Base-by-base conservation (phyloP, 768 basidiomycete genomes). In the Mycena alexandri region DNA sequence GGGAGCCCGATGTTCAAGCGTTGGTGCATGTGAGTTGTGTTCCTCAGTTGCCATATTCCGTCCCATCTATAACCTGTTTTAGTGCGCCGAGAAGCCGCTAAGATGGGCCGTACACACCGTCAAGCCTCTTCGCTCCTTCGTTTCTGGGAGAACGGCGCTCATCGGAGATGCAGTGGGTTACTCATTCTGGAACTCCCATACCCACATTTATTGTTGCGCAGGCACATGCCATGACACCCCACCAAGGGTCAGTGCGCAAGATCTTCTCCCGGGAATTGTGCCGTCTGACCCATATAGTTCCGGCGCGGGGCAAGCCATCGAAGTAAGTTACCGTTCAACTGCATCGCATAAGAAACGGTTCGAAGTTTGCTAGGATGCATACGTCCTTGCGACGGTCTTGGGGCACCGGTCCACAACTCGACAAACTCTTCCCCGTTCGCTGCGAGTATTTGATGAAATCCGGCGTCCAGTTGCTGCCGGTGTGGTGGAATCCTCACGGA, bases 91-190 rank as follows among this genome's bases (percentile, higher is more conserved):
- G 5, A 81, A 78, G 51, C 82, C 86, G 2, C 76, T 82, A 24
- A 78, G 86, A 42, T 93, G 92, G 92, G 89, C 88, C 0, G 84
- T 93, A 36, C 87, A 91, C 72, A 84, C 81, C 5, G 78, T 88
- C 3, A 81, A 80, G 57, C 85, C 88, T 8, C 75, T 93, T 22
- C 79, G 79, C 0, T 79, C 86, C 10, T 86, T 83, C 59, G 82
- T 84, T 2, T 81, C 81, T n/a, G 87, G 86, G 19, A 77, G 84
- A 12, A 88, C 81, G 21, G 82, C 78, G 8, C 74, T 87, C 57
- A 66, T 86, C 47, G 86, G 86, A 16, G 86, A 87, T 75, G 86
- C 85, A 5, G 90, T 78, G 81, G 79, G 72, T 70, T 2, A 21
- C 48, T 55, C 46, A 44, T 47, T 61, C 22, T 33, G 9, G 36